Base-by-base conservation (phyloP, 495 filamentous ascomycete species). In the Chaetomium fimeti region DNA sequence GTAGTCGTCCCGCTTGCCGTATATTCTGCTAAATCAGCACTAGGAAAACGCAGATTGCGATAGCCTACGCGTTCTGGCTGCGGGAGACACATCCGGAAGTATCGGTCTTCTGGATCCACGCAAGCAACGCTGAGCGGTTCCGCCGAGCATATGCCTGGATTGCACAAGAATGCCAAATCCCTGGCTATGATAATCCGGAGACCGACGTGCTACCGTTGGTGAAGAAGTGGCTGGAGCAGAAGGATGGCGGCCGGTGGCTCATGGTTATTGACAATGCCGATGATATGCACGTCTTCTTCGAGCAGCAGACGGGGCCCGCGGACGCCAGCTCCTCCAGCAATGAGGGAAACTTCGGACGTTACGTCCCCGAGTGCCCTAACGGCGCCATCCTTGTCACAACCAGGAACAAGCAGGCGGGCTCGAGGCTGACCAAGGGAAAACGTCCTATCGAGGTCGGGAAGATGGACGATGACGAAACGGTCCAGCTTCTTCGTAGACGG, bases 31-130 rank as follows among this genome's bases (percentile, higher is more conserved):
- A n/a, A n/a, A 22, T 32, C 43, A 5, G 15, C 8, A 29, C 62
- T n/a, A 84, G 80, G 12, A 86, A 85, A 74, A 81, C 81, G 2
- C 81, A 85, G 61, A 78, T 85, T 52, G 82, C 84, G 0, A 79
- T 87, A 51, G 81, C 81, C 61, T 81, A 78, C 61, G 71, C 70
- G 5, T 83, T 80, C 72, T 74, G 74, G 51, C 72, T 75, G 11
- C 63, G 68, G 62, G 67, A 77, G 27, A 28, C 60, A 11, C 60
- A 65, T 20, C 77, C 80, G 5, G 69, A 75, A 16, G 66, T 67
- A 0, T 77, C 71, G 58, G 68, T 83, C 9, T 80, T 84, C 66
- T 85, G 77, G 83, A 68, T 82, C n/a, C 71, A 78, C 56, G 78
- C 73, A 11, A 75, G 74, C 62, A 78, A 56, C 63, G 54, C 62